Evolutionary conservation across 2,329 filamentous ascomycete species (phyloP).

Genomic region (Fusarium hainanense): DNA sequence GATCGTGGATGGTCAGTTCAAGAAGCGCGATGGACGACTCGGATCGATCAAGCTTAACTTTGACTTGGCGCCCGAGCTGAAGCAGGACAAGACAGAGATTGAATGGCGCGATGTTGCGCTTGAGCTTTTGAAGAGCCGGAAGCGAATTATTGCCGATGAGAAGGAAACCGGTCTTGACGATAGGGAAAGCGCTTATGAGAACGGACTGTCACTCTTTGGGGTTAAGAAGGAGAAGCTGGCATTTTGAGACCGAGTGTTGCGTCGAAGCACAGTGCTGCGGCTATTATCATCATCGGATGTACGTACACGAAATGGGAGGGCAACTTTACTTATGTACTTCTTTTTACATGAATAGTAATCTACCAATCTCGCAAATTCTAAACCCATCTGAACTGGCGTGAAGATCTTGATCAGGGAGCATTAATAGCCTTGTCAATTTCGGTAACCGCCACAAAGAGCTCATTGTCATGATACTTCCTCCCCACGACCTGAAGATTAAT

Average conservation of each 20-base stretch:
- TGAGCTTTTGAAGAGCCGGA: not conserved
- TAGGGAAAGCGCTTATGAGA: not conserved
- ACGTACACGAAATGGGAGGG: not conserved
- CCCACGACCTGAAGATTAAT: constrained; percentile 51
- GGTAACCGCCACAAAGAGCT: not conserved
- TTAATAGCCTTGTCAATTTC: not conserved
- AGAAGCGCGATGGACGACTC: not conserved
- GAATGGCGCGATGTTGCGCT: constrained; percentile 8
- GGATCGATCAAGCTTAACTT: not conserved
- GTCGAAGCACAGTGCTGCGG: not conserved
- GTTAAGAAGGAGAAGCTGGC: not conserved
- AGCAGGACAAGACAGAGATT: not conserved
- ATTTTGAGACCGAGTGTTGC: not conserved
- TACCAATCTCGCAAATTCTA: not conserved
- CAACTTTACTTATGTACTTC: not conserved
- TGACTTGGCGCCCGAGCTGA: not conserved
- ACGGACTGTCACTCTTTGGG: not conserved
- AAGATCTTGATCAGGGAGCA: accelerated
- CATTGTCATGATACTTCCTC: constrained; percentile 49
- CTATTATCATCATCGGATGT: not conserved
- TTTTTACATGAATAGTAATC: accelerated
- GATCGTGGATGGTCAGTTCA: constrained; percentile 16
- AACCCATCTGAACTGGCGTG: accelerated
- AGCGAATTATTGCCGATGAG: not conserved
- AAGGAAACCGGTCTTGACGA: constrained; percentile 2